phyloP scores from a whole-genome alignment of 768 basidiomycete species.

The Boletus huronensis region DNA sequence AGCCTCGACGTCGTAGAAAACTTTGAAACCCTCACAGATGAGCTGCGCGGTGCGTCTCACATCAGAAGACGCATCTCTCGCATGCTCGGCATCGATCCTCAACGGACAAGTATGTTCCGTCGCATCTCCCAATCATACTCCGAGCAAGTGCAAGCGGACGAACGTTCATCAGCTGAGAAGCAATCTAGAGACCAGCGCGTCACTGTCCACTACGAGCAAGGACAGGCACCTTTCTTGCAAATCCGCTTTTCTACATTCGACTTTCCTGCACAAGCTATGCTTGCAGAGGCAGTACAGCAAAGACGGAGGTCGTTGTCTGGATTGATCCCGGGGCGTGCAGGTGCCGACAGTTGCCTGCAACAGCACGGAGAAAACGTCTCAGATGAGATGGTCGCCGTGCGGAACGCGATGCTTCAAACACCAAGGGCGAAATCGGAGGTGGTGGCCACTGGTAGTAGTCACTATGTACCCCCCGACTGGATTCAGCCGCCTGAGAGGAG shows the following conservation, averaged over 20 bases:
- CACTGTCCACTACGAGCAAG: constrained; percentile 44
- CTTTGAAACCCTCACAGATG: constrained; percentile 44
- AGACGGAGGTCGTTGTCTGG: constrained; percentile 14
- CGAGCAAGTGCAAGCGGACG: constrained; percentile 6
- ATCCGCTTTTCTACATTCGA: constrained; percentile 54
- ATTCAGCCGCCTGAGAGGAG: constrained; percentile 4
- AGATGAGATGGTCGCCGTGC: constrained; percentile 8
- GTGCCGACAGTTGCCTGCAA: background rate
- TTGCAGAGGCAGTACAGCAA: constrained; percentile 14
- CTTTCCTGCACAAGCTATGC: constrained; percentile 32
- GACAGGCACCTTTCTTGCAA: constrained; percentile 46
- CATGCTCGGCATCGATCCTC: constrained; percentile 51
- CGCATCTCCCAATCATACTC: constrained; percentile 45
- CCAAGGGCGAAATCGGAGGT: constrained; percentile 15
- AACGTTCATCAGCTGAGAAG: constrained; percentile 5
- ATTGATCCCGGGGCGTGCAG: constrained; percentile 2
- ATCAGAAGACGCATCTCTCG: constrained; percentile 35
- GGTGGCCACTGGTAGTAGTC: background rate
- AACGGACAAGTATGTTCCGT: constrained; percentile 48
- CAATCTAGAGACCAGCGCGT: constrained; percentile 39
- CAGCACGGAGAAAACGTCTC: constrained; percentile 4
- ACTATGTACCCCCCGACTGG: constrained; percentile 10
- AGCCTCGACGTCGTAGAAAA: constrained; percentile 56
- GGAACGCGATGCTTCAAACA: background rate
- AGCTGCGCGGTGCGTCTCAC: constrained; percentile 30